phyloP scores from a whole-genome alignment of 2,329 filamentous ascomycete species.

The Epichloe brachyelytri region DNA sequence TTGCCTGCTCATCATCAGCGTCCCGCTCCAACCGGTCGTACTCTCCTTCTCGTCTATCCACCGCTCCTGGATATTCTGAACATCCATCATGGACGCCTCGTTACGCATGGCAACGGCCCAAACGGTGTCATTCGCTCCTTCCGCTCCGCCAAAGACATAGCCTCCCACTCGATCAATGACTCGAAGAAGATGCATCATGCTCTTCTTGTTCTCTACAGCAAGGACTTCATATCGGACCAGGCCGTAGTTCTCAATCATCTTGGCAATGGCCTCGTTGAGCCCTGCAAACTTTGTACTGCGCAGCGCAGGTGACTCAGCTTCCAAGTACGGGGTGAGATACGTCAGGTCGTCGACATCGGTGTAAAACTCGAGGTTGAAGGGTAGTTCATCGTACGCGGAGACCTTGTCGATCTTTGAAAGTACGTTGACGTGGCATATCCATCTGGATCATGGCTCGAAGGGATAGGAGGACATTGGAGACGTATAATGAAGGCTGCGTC shows the following conservation, averaged over 20 bases:
- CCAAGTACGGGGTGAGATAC: constrained; percentile 69
- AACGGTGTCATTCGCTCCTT: constrained; percentile 90
- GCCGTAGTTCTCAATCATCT: constrained; percentile 78
- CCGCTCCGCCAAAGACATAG: constrained; percentile 81
- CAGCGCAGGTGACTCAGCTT: constrained; percentile 60
- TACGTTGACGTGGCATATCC: constrained; percentile 86
- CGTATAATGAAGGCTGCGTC: constrained; percentile 85
- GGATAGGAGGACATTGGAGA: constrained; percentile 85
- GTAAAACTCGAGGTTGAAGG: constrained; percentile 94
- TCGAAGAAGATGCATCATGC: constrained; percentile 83
- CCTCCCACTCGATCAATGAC: constrained; percentile 87
- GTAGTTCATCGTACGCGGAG: constrained; percentile 67
- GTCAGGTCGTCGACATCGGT: constrained; percentile 91
- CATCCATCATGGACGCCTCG: constrained; percentile 61
- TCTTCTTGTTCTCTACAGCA: constrained; percentile 91
- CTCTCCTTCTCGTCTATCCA: constrained; percentile 89
- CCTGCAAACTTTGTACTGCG: constrained; percentile 65
- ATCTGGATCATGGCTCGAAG: constrained; percentile 96
- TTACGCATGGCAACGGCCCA: constrained; percentile 92
- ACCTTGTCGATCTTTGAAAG: constrained; percentile 97
- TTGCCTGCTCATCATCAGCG: constrained; percentile 63
- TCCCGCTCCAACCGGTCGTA: constrained; percentile 70
- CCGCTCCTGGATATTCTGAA: constrained; percentile 83
- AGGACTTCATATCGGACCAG: constrained; percentile 87
- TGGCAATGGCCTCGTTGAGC: constrained; percentile 75